phyloP scores from a whole-genome alignment of 306 rosid genomes.

The Trifolium dubium region DNA sequence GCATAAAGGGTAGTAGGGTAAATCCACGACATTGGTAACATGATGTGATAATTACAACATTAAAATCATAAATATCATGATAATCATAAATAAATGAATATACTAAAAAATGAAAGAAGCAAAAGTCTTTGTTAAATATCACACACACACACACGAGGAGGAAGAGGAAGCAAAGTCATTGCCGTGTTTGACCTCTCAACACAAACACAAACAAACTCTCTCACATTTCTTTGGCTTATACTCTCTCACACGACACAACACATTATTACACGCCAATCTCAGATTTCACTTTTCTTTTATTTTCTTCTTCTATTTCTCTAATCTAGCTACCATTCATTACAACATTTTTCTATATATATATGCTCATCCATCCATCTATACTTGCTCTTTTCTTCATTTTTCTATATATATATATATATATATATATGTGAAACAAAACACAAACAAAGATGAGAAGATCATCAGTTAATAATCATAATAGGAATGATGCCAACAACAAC shows the following conservation, averaged over 20 bases:
- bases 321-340: too few species aligned
- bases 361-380: too few species aligned
- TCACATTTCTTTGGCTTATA: neutral
- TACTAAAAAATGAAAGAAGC: neutral
- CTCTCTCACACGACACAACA: slow-evolving; percentile 44
- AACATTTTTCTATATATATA: too few species aligned
- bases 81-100: neutral
- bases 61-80: neutral
- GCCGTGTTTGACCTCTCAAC: slow-evolving; percentile 86
- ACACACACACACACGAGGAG: slow-evolving; percentile 1
- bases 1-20: slow-evolving; percentile 12
- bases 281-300: slow-evolving; percentile 8
- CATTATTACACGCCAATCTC: slow-evolving; percentile 32
- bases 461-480: slow-evolving; percentile 32
- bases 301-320: neutral
- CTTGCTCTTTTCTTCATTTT: too few species aligned
- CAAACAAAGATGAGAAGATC: slow-evolving; percentile 50
- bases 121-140: slow-evolving; percentile 52
- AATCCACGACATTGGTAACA: slow-evolving; percentile 1
- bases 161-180: slow-evolving; percentile 52
- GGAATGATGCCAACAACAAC: slow-evolving; percentile 55
- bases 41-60: slow-evolving; percentile 12
- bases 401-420: too few species aligned
- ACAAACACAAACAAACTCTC: neutral
- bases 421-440: too few species aligned